A percentile compares a stretch with the other conserved stretches of the same genome.
These are phyloP conservation scores for Nevesoporus exiguus DNA, from an alignment of 768 basidiomycete genomes.

Conservation along the genomic window DNA sequence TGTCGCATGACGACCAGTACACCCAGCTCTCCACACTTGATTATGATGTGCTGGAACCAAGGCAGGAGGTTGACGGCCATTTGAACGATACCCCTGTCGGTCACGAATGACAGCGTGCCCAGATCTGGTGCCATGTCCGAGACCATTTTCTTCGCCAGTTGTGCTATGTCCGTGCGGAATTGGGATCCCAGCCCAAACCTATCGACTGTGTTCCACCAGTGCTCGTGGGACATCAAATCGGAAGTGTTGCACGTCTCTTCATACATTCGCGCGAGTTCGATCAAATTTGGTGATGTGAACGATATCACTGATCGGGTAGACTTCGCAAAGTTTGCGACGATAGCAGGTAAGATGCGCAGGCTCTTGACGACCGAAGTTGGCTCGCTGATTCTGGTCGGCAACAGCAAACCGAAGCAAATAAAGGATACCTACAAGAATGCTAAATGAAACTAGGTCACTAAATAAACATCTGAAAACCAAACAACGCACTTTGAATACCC, in stretches of 20 bases:
- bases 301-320: slow-evolving; percentile 47
- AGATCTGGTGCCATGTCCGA: slow-evolving; percentile 38
- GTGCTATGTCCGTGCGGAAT: slow-evolving; percentile 65
- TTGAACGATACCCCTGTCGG: slow-evolving; percentile 69
- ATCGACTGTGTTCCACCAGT: slow-evolving; percentile 68
- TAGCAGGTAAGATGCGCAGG: slow-evolving; percentile 60
- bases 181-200: slow-evolving; percentile 59
- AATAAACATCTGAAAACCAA: neutral
- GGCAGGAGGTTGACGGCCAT: slow-evolving; percentile 82
- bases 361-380: slow-evolving; percentile 91
- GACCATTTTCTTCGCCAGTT: slow-evolving; percentile 47
- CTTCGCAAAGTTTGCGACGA: slow-evolving; percentile 39
- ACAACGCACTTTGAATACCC: slow-evolving; percentile 51
- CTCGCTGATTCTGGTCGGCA: slow-evolving; percentile 52
- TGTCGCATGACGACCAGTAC: slow-evolving; percentile 62
- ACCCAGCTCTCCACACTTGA: slow-evolving; percentile 80
- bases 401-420: neutral
- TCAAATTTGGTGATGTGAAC: slow-evolving; percentile 80
- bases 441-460: slow-evolving; percentile 27
- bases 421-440: slow-evolving; percentile 67
- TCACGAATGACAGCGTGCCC: slow-evolving; percentile 57
- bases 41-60: slow-evolving; percentile 76
- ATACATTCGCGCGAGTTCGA: slow-evolving; percentile 69
- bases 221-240: slow-evolving; percentile 48
- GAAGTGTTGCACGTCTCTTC: slow-evolving; percentile 44